A percentile compares a stretch with the other conserved stretches of the same genome.
Evolutionary conservation across 208 protist species (phyloP).

Genomic region (Phytomonas sp.): DNA sequence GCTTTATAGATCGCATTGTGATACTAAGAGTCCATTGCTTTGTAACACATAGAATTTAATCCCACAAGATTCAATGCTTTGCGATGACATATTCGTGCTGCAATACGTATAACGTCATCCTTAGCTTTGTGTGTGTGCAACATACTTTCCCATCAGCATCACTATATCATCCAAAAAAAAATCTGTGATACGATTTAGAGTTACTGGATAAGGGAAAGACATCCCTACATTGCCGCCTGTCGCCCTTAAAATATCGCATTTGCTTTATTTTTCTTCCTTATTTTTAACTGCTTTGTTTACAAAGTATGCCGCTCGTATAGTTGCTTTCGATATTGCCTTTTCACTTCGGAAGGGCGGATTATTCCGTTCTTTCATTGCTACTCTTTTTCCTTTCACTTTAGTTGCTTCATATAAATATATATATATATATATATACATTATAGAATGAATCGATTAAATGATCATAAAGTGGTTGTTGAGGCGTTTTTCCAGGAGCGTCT

Average conservation of each 20-base stretch:
- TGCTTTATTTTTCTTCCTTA: slow-evolving; percentile 8
- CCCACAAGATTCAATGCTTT: not conserved
- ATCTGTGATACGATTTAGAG: not conserved
- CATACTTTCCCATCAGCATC: not conserved
- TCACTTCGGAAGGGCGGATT: slow-evolving; percentile 9
- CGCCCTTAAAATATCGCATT: slow-evolving; percentile 3
- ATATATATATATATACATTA: not conserved
- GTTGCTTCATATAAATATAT: not conserved
- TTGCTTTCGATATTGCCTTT: not conserved
- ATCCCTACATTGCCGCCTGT: not conserved
- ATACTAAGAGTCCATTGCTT: not conserved
- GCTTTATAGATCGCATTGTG: not conserved
- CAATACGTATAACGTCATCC: not conserved
- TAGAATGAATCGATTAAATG: slow-evolving; percentile 38
- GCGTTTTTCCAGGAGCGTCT: slow-evolving; percentile 59
- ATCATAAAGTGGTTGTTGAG: slow-evolving; percentile 39
- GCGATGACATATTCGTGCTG: not conserved
- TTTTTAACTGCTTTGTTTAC: slow-evolving; percentile 7
- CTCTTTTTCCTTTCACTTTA: slow-evolving; percentile 9
- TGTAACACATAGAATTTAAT: not conserved
- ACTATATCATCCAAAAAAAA: not conserved
- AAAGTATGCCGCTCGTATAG: not conserved
- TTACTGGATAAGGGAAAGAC: not conserved
- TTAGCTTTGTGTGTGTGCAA: not conserved
- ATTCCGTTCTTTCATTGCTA: slow-evolving; percentile 8